Evolutionary conservation across 331 rosid genomes (phyloP).

Genomic region (Phaseolus coccineus): DNA sequence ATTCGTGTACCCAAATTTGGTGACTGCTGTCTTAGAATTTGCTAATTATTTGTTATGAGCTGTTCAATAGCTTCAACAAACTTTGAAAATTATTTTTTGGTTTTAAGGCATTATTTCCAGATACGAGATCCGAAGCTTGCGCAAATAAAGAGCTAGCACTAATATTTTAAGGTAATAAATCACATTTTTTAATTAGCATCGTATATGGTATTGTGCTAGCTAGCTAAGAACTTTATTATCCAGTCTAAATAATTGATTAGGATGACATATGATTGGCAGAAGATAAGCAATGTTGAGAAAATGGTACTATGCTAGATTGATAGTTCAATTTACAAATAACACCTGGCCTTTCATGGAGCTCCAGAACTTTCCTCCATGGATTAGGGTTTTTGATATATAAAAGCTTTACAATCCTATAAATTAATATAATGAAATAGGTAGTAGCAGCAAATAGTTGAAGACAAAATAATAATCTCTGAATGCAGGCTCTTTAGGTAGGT

Average conservation of each 20-base stretch:
- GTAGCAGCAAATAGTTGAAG: neutral
- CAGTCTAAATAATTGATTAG: constrained; percentile 1
- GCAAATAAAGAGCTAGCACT: constrained; percentile 33
- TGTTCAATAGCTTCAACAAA: constrained; percentile 62
- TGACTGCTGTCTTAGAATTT: constrained; percentile 44
- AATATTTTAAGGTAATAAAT: constrained; percentile 41
- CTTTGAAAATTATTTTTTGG: constrained; percentile 57
- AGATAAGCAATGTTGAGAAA: neutral
- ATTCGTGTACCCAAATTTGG: constrained; percentile 49
- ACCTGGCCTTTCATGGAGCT: constrained; percentile 39
- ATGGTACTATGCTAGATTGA: neutral
- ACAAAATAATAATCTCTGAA: neutral
- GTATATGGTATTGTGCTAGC: neutral
- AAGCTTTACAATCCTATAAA: constrained; percentile 1
- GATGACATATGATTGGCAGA: neutral
- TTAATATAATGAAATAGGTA: neutral
- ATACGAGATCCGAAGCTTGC: constrained; percentile 64
- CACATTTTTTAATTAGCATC: neutral
- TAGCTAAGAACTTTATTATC: constrained; percentile 32
- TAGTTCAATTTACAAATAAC: constrained; percentile 31
- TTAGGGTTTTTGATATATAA: constrained; percentile 26
- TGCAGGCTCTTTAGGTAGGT: neutral
- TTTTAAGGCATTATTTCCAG: constrained; percentile 44
- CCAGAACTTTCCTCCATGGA: constrained; percentile 46
- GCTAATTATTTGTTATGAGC: constrained; percentile 53